Evolutionary conservation across 306 rosid genomes (phyloP).

Genomic region (Malus orientalis): DNA sequence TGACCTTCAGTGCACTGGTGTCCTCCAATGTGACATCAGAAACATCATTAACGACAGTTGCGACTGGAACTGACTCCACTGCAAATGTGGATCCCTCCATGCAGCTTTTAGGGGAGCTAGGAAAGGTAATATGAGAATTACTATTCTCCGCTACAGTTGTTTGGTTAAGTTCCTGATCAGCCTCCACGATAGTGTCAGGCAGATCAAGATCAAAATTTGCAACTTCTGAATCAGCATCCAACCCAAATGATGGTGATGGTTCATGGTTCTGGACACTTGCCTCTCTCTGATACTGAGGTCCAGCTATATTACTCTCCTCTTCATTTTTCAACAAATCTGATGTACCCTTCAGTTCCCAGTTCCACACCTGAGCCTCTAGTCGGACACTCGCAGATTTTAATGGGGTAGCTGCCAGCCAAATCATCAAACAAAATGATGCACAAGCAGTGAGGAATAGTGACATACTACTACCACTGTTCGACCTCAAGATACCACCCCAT

Average conservation of each 20-base stretch:
- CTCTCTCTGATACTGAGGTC: conserved; percentile 36
- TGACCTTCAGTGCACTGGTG: conserved; percentile 18
- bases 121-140: conserved; percentile 25
- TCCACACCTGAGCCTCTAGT: conserved; percentile 45
- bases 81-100: conserved; percentile 31
- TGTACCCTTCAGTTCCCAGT: conserved; percentile 37
- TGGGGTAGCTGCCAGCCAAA: conserved; percentile 86
- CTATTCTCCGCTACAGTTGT: conserved; percentile 32
- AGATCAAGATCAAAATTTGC: conserved; percentile 28
- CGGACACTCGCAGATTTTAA: conserved; percentile 57
- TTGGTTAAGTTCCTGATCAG: conserved; percentile 38
- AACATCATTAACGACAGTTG: conserved; percentile 34
- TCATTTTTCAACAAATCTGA: conserved; percentile 14
- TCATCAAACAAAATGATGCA: conserved; percentile 60
- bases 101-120: conserved; percentile 21
- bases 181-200: conserved; percentile 51
- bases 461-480: conserved; percentile 53
- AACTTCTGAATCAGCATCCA: conserved; percentile 36
- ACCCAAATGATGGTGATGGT: conserved; percentile 21
- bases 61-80: conserved; percentile 31
- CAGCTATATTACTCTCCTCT: conserved; percentile 30
- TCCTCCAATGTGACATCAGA: conserved; percentile 32
- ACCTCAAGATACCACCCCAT: conserved; percentile 73
- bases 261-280: conserved; percentile 29
- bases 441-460: conserved; percentile 51